Conservation (phyloP, 192 early-diverging fungal genomes). For the Backusella liffmaniae region DNA sequence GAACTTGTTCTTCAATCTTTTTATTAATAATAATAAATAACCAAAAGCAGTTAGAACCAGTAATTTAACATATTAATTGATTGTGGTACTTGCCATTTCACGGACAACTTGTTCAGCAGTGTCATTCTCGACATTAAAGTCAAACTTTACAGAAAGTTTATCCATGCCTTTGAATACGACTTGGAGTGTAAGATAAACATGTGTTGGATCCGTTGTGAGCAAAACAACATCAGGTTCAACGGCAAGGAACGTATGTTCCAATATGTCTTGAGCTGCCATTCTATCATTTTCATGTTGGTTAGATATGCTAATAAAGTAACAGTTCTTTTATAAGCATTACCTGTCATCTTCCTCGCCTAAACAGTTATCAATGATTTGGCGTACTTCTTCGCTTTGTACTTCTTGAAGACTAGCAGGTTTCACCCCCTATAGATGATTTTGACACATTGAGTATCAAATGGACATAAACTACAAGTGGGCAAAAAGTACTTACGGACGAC, state of each 20-base stretch:
- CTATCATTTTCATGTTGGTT: conserved; percentile 46
- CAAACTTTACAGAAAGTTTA: conserved; percentile 77
- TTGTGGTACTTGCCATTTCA: conserved; percentile 43
- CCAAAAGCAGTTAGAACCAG: neutral
- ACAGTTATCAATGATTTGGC: conserved; percentile 68
- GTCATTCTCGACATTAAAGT: conserved; percentile 73
- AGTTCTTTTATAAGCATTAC: neutral
- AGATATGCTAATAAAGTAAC: neutral
- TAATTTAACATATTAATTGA: neutral
- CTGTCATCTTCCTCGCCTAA: conserved; percentile 39
- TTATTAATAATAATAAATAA: neutral
- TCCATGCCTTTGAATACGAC: conserved; percentile 55
- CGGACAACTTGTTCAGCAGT: conserved; percentile 73
- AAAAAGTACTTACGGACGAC: conserved; percentile 40
- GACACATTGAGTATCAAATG: neutral
- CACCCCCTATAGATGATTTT: conserved; percentile 46
- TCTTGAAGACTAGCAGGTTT: conserved; percentile 67
- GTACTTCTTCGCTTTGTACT: conserved; percentile 60
- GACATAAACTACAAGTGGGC: neutral
- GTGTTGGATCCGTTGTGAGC: conserved; percentile 43
- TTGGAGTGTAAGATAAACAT: conserved; percentile 46
- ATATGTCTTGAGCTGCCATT: conserved; percentile 52
- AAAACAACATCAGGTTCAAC: conserved; percentile 48
- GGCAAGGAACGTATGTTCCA: conserved; percentile 53
- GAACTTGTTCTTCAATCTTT: conserved; percentile 72